Base-by-base conservation (phyloP, 495 filamentous ascomycete genomes). In the Xylaria longipes region DNA sequence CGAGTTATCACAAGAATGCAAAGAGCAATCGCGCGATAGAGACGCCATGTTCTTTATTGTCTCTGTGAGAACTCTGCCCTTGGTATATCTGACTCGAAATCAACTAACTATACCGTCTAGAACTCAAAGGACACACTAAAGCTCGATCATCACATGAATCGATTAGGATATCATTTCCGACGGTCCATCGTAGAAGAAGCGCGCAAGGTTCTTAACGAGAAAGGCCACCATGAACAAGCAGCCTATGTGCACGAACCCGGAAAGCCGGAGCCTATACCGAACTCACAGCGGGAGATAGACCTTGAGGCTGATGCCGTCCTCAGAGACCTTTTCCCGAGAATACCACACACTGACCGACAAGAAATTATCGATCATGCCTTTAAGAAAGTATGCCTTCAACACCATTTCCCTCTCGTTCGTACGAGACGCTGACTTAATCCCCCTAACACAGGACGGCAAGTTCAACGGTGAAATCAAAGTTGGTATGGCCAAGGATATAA, bases 341-440 rank as follows among this genome's bases (percentile, higher is more conserved):
- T 98, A 71, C 94, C 94, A 1, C 83, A 92, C 54, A 86, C 87
- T 43, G 94, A 97, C 79, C 81, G 94, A n/a, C 84, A 89, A 66
- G 83, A 89, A 74, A 93, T 98, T 63, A 89, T 97, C 50, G 84
- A 88, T 39, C 92, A 90, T 71, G 89, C 95, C n/a, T 98, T 97
- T 79, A 87, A 92, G 80, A 91, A 93, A 87, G 93, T 95, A 71
- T 46, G 83, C 77, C 3, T 31, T 27, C 31, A 3, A 54, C 37
- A 29, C 57, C 3, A 12, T 15, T 57, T 71, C 37, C 43, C 14
- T 2, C 29, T 66, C 15, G 12, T 12, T 12, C n/a, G 17, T 45
- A 20, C 46, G 11, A 37, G 20, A 48, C 48, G 65, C 56, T 74
- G 50, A 77, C 41, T 35, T 33, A 20, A 17, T 27, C 46, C 57